Evolutionary conservation across 441 rosid species (phyloP), one percentile per base, ranked within the genome.

Genomic region (Gossypium gossypioides): DNA sequence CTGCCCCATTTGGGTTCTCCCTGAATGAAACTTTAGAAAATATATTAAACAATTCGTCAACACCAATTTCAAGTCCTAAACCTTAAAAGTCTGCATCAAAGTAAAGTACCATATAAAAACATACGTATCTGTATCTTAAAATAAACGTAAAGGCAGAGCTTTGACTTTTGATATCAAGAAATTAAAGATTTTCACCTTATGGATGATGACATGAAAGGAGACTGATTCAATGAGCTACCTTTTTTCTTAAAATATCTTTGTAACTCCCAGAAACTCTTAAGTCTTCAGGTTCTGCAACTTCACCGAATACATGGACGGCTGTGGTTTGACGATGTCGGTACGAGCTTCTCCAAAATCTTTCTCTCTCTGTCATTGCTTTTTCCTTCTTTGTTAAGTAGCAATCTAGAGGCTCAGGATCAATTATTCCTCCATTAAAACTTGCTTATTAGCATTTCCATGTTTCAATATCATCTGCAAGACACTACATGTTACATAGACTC

Each of bases 251-350:
- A 68, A 18, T 42, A 0, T 51, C 18, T 27, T 34, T 68, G 44
- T 51, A 0, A 1, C 19, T 8, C 40, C 21, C 60, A 21, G 24
- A 7, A 13, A 13, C 13, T 5, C 54, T 13, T 13, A 25, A 50
- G 16, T 16, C 13, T 50, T 50, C 15, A 18, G 9, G 46, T 55
- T 65, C 44, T 37, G 25, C 63, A n/a, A 55, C 21, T 27, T 8
- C 0, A 19, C 44, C 6, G 27, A 10, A 15, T 32, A 52, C 75
- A 19, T 19, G 44, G 37, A 63, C 81, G 69, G 78, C 82, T 62
- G 69, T 59, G 65, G 68, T 71, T 78, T 62, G 80, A 86, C 60
- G 80, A 89, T 89, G 91, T 78, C 86, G 86, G 93, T 87, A 81
- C 25, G 88, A 77, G 58, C 69, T 72, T 68, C 32, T 27, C 44